Conservation (phyloP, 1,139 yeast species). For the Neolecta irregularis region DNA sequence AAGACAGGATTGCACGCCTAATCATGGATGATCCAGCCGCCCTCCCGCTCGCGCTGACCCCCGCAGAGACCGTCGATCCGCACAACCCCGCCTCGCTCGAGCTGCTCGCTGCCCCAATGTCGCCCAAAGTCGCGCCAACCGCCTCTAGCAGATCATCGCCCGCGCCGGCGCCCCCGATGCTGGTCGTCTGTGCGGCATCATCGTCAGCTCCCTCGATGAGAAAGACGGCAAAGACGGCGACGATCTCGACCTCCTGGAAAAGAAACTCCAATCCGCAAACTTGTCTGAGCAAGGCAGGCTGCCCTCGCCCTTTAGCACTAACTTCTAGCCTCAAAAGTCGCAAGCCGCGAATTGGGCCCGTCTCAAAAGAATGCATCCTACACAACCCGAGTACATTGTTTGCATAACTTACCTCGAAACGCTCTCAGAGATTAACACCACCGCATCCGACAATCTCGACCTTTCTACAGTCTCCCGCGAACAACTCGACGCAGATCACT, state of each 20-base stretch:
- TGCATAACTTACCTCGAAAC: slow-evolving; percentile 56
- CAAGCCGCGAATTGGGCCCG: slow-evolving; percentile 50
- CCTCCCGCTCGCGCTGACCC: too few species aligned
- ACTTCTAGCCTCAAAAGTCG: too few species aligned
- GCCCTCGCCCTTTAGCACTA: slow-evolving; percentile 8
- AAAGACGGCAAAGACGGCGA: slow-evolving; percentile 23
- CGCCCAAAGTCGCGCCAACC: too few species aligned
- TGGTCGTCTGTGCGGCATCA: too few species aligned
- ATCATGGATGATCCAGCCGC: too few species aligned
- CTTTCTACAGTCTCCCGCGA: slow-evolving; percentile 41
- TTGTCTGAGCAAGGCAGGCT: slow-evolving; percentile 22
- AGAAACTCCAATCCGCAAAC: slow-evolving; percentile 19
- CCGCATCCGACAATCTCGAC: slow-evolving; percentile 24
- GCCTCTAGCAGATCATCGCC: too few species aligned
- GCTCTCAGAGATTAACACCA: slow-evolving; percentile 36
- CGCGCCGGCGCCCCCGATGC: too few species aligned
- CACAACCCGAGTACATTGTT: slow-evolving; percentile 62
- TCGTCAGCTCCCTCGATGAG: too few species aligned
- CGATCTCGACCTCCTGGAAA: slow-evolving; percentile 22
- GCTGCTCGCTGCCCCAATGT: too few species aligned
- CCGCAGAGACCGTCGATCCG: too few species aligned
- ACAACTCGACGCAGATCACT: slow-evolving; percentile 64
- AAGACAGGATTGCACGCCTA: too few species aligned
- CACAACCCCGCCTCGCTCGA: too few species aligned
- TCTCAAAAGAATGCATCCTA: slow-evolving; percentile 45